Percentiles rank a stretch among this genome's conserved stretches.
phyloP scores from a whole-genome alignment of 208 protist genomes.

The Borovskyia barvae region DNA sequence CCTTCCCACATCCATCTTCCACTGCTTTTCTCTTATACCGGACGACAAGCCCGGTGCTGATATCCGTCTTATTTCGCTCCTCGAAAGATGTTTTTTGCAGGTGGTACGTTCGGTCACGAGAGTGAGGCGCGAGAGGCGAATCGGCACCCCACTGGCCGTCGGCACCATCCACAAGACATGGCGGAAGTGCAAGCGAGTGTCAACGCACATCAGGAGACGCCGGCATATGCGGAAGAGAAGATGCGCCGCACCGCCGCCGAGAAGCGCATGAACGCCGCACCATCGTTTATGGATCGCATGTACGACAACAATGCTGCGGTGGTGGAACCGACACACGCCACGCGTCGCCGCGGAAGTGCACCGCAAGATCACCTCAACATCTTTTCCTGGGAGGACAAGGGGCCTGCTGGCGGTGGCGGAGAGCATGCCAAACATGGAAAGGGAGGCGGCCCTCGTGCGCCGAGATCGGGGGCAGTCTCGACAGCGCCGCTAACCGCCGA shows the following conservation, averaged over 20 bases:
- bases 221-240: not conserved
- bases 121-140: conserved; percentile 42
- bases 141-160: conserved; percentile 39
- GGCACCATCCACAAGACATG: conserved; percentile 62
- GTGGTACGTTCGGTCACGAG: conserved; percentile 43
- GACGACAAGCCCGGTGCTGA: not conserved
- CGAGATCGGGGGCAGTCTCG: conserved; percentile 1
- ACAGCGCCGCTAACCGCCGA: conserved; percentile 6
- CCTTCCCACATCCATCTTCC: not conserved
- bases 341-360: conserved; percentile 12
- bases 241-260: conserved; percentile 23
- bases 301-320: conserved; percentile 19
- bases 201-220: not conserved
- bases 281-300: conserved; percentile 62
- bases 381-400: conserved; percentile 62
- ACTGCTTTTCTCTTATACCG: not conserved
- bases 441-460: conserved; percentile 3
- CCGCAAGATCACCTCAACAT: conserved; percentile 60
- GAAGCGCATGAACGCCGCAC: conserved; percentile 34
- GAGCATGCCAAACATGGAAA: not conserved
- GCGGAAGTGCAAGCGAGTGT: conserved; percentile 22
- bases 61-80: not conserved
- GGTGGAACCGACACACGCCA: conserved; percentile 1
- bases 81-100: conserved; percentile 18
- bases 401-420: not conserved